phyloP scores from a whole-genome alignment of 2,329 filamentous ascomycete genomes.

The Paramyrothecium roridum region DNA sequence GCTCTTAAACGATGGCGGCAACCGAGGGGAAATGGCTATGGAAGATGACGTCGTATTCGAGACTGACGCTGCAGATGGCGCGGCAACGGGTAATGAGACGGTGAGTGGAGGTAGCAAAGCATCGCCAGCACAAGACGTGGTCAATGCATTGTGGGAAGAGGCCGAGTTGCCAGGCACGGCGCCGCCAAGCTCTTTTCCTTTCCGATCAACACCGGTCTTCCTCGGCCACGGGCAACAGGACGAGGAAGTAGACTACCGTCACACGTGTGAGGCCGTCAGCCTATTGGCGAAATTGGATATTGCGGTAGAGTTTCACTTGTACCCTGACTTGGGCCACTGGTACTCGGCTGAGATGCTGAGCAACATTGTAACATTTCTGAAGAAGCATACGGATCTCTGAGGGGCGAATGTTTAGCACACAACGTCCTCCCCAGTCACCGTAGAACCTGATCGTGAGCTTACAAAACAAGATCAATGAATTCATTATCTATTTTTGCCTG shows the following conservation, averaged over 20 bases:
- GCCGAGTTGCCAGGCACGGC: slow-evolving; percentile 15
- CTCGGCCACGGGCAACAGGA: slow-evolving; percentile 42
- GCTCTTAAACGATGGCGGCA: slow-evolving; percentile 3
- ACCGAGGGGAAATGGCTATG: background rate
- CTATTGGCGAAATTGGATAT: slow-evolving; percentile 31
- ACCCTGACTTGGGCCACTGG: slow-evolving; percentile 41
- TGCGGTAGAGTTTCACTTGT: slow-evolving; percentile 31
- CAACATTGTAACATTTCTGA: slow-evolving; percentile 31
- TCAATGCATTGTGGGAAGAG: slow-evolving; percentile 22
- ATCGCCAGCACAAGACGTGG: slow-evolving; percentile 11
- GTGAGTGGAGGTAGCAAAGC: slow-evolving; percentile 3
- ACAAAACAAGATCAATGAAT: background rate
- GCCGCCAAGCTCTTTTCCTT: slow-evolving; percentile 4
- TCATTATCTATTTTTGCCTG: background rate
- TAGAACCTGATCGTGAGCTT: background rate
- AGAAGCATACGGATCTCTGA: background rate
- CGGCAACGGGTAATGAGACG: slow-evolving; percentile 12
- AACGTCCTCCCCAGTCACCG: background rate
- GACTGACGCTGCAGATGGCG: slow-evolving; percentile 7
- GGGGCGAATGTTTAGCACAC: background rate
- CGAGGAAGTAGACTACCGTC: slow-evolving; percentile 31
- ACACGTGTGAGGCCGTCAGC: slow-evolving; percentile 29
- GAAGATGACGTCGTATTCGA: slow-evolving; percentile 5
- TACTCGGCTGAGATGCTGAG: slow-evolving; percentile 37
- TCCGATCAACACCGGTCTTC: slow-evolving; percentile 35